These are phyloP conservation scores for Osmanthus fragrans DNA, from an alignment of 257 asterid genomes.

Conservation along the genomic window DNA sequence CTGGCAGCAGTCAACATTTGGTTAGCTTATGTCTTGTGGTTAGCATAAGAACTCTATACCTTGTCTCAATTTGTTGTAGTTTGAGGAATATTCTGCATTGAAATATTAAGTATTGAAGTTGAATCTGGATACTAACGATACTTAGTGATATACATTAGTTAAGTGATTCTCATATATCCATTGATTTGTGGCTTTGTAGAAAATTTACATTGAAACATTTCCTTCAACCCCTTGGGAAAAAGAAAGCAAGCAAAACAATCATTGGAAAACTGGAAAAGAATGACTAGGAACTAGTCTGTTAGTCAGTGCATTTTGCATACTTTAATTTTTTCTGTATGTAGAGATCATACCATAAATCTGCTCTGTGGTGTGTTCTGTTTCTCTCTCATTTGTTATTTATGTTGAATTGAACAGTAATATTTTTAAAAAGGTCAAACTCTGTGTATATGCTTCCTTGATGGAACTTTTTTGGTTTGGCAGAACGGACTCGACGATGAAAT, in stretches of 20 bases:
- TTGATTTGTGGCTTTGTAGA: neutral
- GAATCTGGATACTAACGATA: neutral
- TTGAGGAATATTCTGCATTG: conserved; percentile 16
- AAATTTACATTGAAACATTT: neutral
- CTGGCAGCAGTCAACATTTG: neutral
- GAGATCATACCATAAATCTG: conserved; percentile 3
- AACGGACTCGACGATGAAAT: conserved; percentile 65
- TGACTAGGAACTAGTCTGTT: neutral
- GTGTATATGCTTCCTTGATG: conserved; percentile 17
- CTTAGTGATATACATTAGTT: neutral
- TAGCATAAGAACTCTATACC: neutral
- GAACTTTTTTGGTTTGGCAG: conserved; percentile 46
- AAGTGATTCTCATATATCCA: neutral
- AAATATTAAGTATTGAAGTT: neutral
- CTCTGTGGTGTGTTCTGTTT: neutral
- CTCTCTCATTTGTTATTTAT: neutral
- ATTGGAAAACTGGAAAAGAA: neutral
- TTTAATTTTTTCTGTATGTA: neutral
- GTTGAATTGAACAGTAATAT: neutral
- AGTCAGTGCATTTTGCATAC: neutral
- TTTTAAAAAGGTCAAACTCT: neutral
- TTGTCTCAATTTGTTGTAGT: conserved; percentile 3
- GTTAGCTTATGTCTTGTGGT: conserved; percentile 14
- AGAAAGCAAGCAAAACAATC: neutral
- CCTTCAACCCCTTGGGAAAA: neutral